Percentiles rank a stretch among this genome's conserved stretches.
Evolutionary conservation across 345 rosid genomes (phyloP).

Genomic region (Citrus medica): DNA sequence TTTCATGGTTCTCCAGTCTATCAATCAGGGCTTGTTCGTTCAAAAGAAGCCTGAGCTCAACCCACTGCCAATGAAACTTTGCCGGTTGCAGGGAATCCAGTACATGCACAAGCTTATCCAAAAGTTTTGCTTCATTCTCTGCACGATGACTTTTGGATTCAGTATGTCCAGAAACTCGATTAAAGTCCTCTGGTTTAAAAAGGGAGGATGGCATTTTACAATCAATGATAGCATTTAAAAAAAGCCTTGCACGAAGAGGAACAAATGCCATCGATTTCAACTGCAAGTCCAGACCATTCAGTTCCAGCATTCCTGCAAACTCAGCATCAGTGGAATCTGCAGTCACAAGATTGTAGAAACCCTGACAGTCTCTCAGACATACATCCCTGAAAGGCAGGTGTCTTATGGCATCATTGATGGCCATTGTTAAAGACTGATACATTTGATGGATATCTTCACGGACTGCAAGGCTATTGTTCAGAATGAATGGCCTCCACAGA

Average conservation of each 20-base stretch:
- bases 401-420: slow-evolving; percentile 72
- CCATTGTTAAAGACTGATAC: slow-evolving; percentile 68
- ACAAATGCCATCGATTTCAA: slow-evolving; percentile 67
- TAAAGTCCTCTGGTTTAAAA: slow-evolving; percentile 51
- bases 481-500: slow-evolving; percentile 72
- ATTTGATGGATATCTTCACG: slow-evolving; percentile 85
- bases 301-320: slow-evolving; percentile 66
- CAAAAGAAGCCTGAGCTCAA: slow-evolving; percentile 94
- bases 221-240: slow-evolving; percentile 82
- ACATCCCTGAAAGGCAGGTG: slow-evolving; percentile 92
- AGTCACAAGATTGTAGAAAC: slow-evolving; percentile 79
- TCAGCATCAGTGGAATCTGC: slow-evolving; percentile 87
- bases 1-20: slow-evolving; percentile 70
- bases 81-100: slow-evolving; percentile 92
- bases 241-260: slow-evolving; percentile 93
- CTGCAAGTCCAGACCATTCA: slow-evolving; percentile 67
- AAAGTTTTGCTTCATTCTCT: slow-evolving; percentile 65
- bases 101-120: slow-evolving; percentile 74
- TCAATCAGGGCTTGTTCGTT: slow-evolving; percentile 93
- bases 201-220: slow-evolving; percentile 57
- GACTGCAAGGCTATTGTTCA: slow-evolving; percentile 37
- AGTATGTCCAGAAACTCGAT: slow-evolving; percentile 42
- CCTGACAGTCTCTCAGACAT: slow-evolving; percentile 78
- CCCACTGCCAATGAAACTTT: slow-evolving; percentile 99
- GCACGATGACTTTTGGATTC: slow-evolving; percentile 46